These are phyloP conservation scores for Phialophora expanda DNA, from an alignment of 2,329 filamentous ascomycete species.

Conservation along the genomic window DNA sequence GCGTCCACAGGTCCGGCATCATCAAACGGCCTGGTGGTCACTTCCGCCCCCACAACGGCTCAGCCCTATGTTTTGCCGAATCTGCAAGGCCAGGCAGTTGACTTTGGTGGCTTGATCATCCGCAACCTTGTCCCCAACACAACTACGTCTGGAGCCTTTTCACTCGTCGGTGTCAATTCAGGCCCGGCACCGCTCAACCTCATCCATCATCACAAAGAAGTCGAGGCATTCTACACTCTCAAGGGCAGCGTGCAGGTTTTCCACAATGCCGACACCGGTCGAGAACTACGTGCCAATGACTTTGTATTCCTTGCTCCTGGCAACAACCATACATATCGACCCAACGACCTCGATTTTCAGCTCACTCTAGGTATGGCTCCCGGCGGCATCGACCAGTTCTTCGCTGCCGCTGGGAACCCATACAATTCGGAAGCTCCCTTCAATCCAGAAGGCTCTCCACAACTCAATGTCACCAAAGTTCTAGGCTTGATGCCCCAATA, in stretches of 20 bases:
- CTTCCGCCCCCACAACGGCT: slow-evolving; percentile 26
- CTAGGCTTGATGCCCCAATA: slow-evolving; percentile 31
- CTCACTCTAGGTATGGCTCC: slow-evolving; percentile 30
- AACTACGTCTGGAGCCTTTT: slow-evolving; percentile 30
- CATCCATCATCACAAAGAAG: slow-evolving; percentile 33
- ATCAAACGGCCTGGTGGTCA: slow-evolving; percentile 22
- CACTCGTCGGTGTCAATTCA: slow-evolving; percentile 30
- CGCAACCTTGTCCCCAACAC: slow-evolving; percentile 33
- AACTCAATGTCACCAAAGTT: slow-evolving; percentile 34
- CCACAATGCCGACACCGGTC: slow-evolving; percentile 33
- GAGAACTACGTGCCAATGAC: slow-evolving; percentile 32
- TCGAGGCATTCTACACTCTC: slow-evolving; percentile 35
- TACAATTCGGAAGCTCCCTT: slow-evolving; percentile 31
- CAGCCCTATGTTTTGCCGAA: slow-evolving; percentile 35
- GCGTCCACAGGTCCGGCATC: background rate
- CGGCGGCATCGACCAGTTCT: slow-evolving; percentile 33
- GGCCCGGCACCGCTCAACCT: slow-evolving; percentile 29
- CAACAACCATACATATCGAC: slow-evolving; percentile 37
- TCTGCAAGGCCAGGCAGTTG: slow-evolving; percentile 30
- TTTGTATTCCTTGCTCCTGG: slow-evolving; percentile 33
- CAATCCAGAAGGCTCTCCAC: slow-evolving; percentile 26
- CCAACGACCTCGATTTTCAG: slow-evolving; percentile 33
- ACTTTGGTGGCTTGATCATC: slow-evolving; percentile 34
- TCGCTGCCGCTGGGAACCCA: slow-evolving; percentile 23
- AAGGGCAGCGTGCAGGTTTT: slow-evolving; percentile 35